Evolutionary conservation across 805 yeast species (phyloP), one percentile per base, ranked within the genome.

Genomic region (Candida caryicola): DNA sequence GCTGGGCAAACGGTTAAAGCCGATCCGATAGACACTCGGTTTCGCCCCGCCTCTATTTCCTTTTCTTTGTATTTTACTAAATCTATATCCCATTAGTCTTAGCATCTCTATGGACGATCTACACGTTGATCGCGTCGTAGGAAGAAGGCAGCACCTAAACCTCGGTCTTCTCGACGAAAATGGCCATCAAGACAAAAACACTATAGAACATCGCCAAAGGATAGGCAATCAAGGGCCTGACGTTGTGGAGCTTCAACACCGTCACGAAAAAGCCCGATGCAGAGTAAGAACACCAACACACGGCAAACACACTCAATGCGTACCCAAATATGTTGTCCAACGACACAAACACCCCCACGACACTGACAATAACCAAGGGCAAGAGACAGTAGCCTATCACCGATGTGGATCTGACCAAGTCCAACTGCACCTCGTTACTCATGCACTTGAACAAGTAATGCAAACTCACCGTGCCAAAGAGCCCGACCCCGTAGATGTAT

Each of bases 111-210:
- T n/a, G n/a, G n/a, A n/a, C n/a, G n/a, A n/a, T n/a, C n/a, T n/a
- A n/a, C n/a, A n/a, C n/a, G n/a, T n/a, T n/a, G n/a, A n/a, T n/a
- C n/a, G n/a, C n/a, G n/a, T n/a, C n/a, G n/a, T n/a, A n/a, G n/a
- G n/a, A n/a, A n/a, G n/a, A n/a, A n/a, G n/a, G n/a, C n/a, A n/a
- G n/a, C n/a, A n/a, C n/a, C n/a, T n/a, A n/a, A n/a, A 19, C 16
- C 15, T 44, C 38, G 2, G 45, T 34, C 41, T 67, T 69, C 46
- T 69, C 73, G 14, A 69, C 90, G 57, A 93, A 93, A 23, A 93
- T 83, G 1, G 96, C 95, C 95, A 93, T 89, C 49, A 93, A 73
- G 23, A 97, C 96, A 72, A 93, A 93, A 2, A 91, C 90, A 40
- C 90, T 80, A 71, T 93, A 93, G 59, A 91, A 91, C 66, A 93